These are phyloP conservation scores for Phytopythium aichiense DNA, from an alignment of 352 stramenopile genomes.

Conservation along the genomic window DNA sequence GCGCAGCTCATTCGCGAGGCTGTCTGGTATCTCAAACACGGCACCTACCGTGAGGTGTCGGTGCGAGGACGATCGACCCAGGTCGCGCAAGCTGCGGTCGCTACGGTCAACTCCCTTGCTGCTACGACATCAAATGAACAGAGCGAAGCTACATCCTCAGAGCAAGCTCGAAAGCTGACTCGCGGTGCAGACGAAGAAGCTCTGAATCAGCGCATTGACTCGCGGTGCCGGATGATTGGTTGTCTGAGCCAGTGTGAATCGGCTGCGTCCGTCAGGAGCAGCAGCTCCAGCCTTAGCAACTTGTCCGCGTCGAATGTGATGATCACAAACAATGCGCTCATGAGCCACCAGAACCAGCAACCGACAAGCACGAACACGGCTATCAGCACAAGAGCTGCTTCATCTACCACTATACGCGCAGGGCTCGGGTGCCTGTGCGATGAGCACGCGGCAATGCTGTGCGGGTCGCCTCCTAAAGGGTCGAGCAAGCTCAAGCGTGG, in stretches of 20 bases:
- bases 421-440: constrained; percentile 22
- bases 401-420: constrained; percentile 6
- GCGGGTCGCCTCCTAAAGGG: constrained; percentile 26
- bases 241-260: constrained; percentile 22
- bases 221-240: constrained; percentile 48
- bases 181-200: constrained; percentile 36
- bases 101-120: not conserved
- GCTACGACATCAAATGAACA: not conserved
- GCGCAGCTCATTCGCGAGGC: constrained; percentile 59
- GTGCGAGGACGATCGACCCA: constrained; percentile 10
- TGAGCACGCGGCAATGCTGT: constrained; percentile 22
- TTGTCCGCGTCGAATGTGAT: constrained; percentile 22
- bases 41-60: constrained; percentile 34
- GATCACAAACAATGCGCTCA: constrained; percentile 6
- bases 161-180: constrained; percentile 22
- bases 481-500: constrained; percentile 2
- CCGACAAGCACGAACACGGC: constrained; percentile 3
- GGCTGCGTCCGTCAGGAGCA: not conserved
- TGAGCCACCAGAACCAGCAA: not conserved
- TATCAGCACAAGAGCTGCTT: not conserved
- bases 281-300: constrained; percentile 8
- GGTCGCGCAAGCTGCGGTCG: not conserved
- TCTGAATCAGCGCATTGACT: constrained; percentile 36
- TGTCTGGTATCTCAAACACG: constrained; percentile 58
- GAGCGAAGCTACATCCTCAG: not conserved